Evolutionary conservation across 176 grass and related monocot genomes (phyloP).

Genomic region (Oryza meyeriana): DNA sequence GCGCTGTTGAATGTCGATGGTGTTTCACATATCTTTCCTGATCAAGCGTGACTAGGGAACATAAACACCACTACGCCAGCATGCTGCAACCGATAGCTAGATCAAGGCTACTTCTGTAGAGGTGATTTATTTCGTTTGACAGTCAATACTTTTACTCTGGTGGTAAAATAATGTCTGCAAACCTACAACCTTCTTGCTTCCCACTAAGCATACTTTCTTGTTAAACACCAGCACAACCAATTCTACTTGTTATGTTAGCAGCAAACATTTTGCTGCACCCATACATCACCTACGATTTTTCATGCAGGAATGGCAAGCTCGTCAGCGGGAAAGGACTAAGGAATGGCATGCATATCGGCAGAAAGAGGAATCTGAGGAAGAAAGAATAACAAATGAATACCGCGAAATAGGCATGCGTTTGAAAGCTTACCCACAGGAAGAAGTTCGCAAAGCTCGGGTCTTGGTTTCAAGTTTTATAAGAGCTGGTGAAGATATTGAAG

Average conservation of each 20-base stretch:
- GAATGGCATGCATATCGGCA: constrained; percentile 81
- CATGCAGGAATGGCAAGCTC: constrained; percentile 83
- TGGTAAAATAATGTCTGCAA: not conserved
- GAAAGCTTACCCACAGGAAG: constrained; percentile 91
- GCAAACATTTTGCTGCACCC: not conserved
- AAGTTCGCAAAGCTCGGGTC: constrained; percentile 77
- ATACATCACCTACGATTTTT: constrained; percentile 7
- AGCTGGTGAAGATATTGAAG: constrained; percentile 76
- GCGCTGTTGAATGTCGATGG: not conserved
- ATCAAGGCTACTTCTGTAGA: not conserved
- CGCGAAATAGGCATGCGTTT: constrained; percentile 84
- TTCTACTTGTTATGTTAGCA: not conserved
- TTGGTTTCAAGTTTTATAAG: constrained; percentile 92
- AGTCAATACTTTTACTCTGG: not conserved
- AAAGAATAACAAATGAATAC: constrained; percentile 67
- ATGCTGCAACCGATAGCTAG: not conserved
- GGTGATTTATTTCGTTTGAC: not conserved
- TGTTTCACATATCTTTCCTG: not conserved
- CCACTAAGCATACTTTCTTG: not conserved
- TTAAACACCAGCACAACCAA: not conserved
- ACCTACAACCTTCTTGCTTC: not conserved
- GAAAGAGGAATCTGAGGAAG: constrained; percentile 83
- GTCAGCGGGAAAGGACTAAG: constrained; percentile 67
- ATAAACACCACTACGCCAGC: not conserved
- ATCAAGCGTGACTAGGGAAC: not conserved